Evolutionary conservation across 1,284 basidiomycete genomes (phyloP), one percentile per base, ranked within the genome.

Genomic region (Apiotrichum laibachii): DNA sequence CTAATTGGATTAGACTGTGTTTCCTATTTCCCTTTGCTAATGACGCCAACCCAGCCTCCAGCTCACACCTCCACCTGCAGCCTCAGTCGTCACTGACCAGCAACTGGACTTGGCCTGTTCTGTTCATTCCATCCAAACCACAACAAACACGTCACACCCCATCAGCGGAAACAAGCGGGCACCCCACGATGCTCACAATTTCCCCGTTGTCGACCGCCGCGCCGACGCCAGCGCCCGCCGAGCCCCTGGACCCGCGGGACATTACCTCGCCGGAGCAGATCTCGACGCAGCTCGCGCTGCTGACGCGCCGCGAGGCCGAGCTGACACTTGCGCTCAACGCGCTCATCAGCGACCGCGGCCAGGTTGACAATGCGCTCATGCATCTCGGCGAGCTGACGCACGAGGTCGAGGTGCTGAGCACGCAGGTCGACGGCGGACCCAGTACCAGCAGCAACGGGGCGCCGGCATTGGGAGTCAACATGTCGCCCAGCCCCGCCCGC

Each of bases 271-370:
- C 76, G 5, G 63, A 61, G 6, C 71, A 77, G 51, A 76, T 78
- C 37, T 50, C 71, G 0, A 69, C 72, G 21, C 76, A 78, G 58
- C 72, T 81, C 6, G 70, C 79, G 9, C 82, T 84, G 22, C 84
- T 91, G 40, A 86, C 92, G 67, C 84, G 86, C 15, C 85, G 90
- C 72, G 90, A 94, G 69, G 81, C 86, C 39, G 82, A 86, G 31
- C 83, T 94, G 18, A 89, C 90, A 13, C 82, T 84, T 53, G 86
- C 87, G n/a, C 84, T 95, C 52, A 82, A 88, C 5, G 81, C 84
- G 49, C 80, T 93, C 31, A 81, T 95, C 22, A 84, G 87, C 45
- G 82, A 86, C 58, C 82, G 84, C 51, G 83, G 86, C 21, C 85
- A 87, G 13, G 85, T 93, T 52, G 76, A 85, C 40, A 72, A 79